Evolutionary conservation across 1,139 yeast species (phyloP).

Genomic region (Kodamaea anthophila): DNA sequence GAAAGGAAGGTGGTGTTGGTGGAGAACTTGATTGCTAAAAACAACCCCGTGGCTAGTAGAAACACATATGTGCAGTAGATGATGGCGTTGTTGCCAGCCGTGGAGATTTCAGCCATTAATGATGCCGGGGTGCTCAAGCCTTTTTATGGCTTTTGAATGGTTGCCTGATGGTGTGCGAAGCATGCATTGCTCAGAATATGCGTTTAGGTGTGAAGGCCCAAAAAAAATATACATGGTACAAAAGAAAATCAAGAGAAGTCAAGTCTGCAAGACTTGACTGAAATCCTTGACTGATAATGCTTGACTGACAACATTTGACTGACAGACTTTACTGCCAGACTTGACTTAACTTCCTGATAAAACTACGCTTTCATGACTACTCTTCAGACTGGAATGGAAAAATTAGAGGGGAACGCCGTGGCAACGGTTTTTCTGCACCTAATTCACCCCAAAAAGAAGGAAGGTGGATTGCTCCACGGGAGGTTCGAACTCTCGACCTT

Average conservation of each 20-base stretch:
- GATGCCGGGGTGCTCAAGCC: conserved; percentile 3
- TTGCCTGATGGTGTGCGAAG: conserved; percentile 1
- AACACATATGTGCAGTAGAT: conserved; percentile 68
- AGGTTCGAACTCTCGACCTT: conserved; percentile 54
- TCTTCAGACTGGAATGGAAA: too few species aligned
- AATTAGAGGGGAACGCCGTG: too few species aligned
- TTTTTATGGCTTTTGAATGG: conserved; percentile 1
- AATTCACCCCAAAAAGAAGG: too few species aligned
- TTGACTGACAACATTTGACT: too few species aligned
- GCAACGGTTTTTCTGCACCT: too few species aligned
- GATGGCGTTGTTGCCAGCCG: conserved; percentile 60
- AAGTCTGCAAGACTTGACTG: too few species aligned
- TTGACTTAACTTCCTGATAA: too few species aligned
- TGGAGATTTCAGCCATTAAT: conserved; percentile 25
- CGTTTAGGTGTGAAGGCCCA: conserved; percentile 1
- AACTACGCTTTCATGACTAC: too few species aligned
- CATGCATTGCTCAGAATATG: conserved; percentile 1
- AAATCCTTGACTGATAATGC: too few species aligned
- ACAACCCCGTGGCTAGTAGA: conserved; percentile 54
- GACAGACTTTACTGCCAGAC: too few species aligned
- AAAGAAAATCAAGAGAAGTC: too few species aligned
- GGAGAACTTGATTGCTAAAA: conserved; percentile 48
- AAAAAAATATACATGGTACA: too few species aligned
- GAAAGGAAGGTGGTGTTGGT: conserved; percentile 53
- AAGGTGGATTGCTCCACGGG: conserved; percentile 42